Conservation (phyloP, 2,329 filamentous ascomycete species). For the Colletotrichum costaricense region DNA sequence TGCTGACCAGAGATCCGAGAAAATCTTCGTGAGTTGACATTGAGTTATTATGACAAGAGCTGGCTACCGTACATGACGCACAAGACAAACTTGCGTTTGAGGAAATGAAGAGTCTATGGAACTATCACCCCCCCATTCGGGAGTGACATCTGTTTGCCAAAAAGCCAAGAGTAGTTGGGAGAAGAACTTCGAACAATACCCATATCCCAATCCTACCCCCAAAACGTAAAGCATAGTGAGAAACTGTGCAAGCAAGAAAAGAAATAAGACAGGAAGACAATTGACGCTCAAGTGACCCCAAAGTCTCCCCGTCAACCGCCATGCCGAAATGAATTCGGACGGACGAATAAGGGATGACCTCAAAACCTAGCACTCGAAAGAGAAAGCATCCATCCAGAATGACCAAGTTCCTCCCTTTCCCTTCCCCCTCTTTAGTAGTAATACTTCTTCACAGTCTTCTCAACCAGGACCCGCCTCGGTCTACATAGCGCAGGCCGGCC, state of each 20-base stretch:
- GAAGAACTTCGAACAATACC: too few relatives aligned
- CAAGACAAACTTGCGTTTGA: constrained; percentile 2
- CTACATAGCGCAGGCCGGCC: not conserved
- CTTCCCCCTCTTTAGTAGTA: not conserved
- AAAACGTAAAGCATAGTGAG: not conserved
- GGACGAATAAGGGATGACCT: too few relatives aligned
- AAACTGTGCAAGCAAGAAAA: not conserved
- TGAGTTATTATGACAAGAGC: not conserved
- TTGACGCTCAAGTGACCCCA: not conserved
- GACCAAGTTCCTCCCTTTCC: constrained; percentile 38
- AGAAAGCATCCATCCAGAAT: constrained; percentile 21
- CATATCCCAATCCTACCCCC: not conserved
- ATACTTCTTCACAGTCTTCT: constrained; percentile 7
- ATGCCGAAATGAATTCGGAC: too few relatives aligned
- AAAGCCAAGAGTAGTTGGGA: too few relatives aligned
- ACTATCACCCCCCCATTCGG: not conserved
- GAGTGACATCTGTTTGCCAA: too few relatives aligned
- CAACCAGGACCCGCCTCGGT: not conserved
- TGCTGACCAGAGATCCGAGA: too few relatives aligned
- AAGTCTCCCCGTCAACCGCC: too few relatives aligned
- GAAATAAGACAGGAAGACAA: not conserved
- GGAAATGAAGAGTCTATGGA: not conserved
- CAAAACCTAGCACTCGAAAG: too few relatives aligned
- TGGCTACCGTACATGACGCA: not conserved
- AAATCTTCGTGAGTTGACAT: not conserved